Conservation (phyloP, 2,329 filamentous ascomycete species). For the Penicillium digitatum region DNA sequence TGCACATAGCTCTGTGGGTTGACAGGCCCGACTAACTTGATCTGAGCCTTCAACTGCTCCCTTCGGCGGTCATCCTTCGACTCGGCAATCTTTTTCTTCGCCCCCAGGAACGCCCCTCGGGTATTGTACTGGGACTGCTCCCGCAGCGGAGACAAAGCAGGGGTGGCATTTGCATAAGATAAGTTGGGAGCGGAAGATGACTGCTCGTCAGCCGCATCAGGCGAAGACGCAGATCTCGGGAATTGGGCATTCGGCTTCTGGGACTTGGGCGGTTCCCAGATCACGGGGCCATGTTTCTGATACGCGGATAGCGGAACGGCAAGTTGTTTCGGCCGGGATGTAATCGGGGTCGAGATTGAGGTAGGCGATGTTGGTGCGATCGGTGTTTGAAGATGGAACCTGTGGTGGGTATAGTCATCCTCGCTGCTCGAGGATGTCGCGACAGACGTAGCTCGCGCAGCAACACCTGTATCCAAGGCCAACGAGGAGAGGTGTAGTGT, state of each 20-base stretch:
- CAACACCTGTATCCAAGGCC: background rate
- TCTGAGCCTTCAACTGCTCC: conserved; percentile 40
- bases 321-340: conserved; percentile 24
- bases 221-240: conserved; percentile 10
- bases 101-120: conserved; percentile 28
- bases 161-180: conserved; percentile 9
- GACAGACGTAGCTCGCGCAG: background rate
- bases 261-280: conserved; percentile 32
- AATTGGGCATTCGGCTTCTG: conserved; percentile 26
- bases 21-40: conserved; percentile 39
- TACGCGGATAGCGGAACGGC: conserved; percentile 37
- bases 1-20: conserved; percentile 28
- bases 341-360: conserved; percentile 8
- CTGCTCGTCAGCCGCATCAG: background rate
- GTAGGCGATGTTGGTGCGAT: background rate
- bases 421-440: background rate
- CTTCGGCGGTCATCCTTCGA: conserved; percentile 36
- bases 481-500: background rate
- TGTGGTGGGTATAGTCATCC: conserved; percentile 5
- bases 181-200: conserved; percentile 7
- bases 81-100: conserved; percentile 34
- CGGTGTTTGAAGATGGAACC: conserved; percentile 4
- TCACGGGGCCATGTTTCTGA: conserved; percentile 35
- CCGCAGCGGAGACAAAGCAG: conserved; percentile 18
- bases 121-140: conserved; percentile 26